Evolutionary conservation across 2,329 filamentous ascomycete genomes (phyloP).

Genomic region (Nemania sp.): DNA sequence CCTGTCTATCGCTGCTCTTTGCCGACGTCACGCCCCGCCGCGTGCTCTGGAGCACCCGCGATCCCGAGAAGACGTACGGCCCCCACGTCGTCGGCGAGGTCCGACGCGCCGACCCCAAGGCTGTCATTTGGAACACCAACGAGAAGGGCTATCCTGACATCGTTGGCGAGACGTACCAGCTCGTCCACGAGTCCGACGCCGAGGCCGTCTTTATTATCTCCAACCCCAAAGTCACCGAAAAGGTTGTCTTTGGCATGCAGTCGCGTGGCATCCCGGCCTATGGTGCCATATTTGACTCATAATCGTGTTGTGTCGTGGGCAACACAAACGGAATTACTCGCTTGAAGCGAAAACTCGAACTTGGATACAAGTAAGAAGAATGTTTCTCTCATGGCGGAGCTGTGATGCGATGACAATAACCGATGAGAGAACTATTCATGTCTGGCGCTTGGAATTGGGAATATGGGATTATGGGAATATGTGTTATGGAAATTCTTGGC

Average conservation of each 20-base stretch:
- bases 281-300: constrained; percentile 72
- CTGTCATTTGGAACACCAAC: constrained; percentile 70
- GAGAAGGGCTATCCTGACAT: constrained; percentile 61
- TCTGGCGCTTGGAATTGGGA: too few relatives aligned
- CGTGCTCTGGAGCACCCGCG: constrained; percentile 70
- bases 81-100: constrained; percentile 58
- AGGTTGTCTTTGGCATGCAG: constrained; percentile 71
- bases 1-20: constrained; percentile 66
- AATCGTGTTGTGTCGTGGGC: neutral
- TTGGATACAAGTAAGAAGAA: neutral
- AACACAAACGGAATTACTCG: neutral
- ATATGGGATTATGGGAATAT: too few relatives aligned
- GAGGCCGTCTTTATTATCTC: constrained; percentile 77
- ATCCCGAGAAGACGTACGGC: constrained; percentile 66
- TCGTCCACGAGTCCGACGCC: constrained; percentile 58
- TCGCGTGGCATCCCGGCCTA: constrained; percentile 67
- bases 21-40: constrained; percentile 54
- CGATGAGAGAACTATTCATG: too few relatives aligned
- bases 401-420: too few relatives aligned
- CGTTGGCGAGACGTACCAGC: constrained; percentile 53
- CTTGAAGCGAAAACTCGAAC: too few relatives aligned
- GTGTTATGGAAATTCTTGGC: too few relatives aligned
- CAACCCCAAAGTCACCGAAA: constrained; percentile 69
- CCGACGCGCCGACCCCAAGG: constrained; percentile 58
- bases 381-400: too few relatives aligned